Conservation (phyloP, 2,329 filamentous ascomycete species). For the Exophiala lecanii-corni region DNA sequence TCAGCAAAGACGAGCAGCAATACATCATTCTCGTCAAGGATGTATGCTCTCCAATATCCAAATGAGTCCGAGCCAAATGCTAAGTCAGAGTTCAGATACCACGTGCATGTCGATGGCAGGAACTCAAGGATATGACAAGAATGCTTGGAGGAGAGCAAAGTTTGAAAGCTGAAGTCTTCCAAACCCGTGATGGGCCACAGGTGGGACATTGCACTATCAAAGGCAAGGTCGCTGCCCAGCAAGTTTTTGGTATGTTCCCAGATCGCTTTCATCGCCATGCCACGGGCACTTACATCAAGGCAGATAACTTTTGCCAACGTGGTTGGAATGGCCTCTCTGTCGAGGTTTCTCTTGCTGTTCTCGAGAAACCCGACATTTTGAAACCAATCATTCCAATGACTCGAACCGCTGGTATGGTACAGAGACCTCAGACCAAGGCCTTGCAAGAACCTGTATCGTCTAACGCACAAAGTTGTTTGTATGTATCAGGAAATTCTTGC, state of each 20-base stretch:
- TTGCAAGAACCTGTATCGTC: not conserved
- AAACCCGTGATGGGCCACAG: slow-evolving; percentile 15
- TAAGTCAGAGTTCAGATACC: slow-evolving; percentile 19
- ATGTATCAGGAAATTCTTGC: not conserved
- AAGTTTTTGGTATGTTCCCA: slow-evolving; percentile 20
- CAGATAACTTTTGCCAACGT: slow-evolving; percentile 16
- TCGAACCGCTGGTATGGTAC: not conserved
- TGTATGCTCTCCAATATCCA: slow-evolving; percentile 11
- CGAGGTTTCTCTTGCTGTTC: slow-evolving; percentile 13
- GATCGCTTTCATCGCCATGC: too few relatives aligned
- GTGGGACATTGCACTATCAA: slow-evolving; percentile 23
- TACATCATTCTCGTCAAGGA: slow-evolving; percentile 24
- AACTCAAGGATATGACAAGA: slow-evolving; percentile 26
- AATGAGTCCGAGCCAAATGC: not conserved
- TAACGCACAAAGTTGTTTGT: not conserved
- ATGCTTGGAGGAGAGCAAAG: slow-evolving; percentile 19
- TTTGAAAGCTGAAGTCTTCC: slow-evolving; percentile 22
- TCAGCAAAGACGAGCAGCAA: slow-evolving; percentile 20
- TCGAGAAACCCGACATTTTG: slow-evolving; percentile 16
- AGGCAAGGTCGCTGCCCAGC: slow-evolving; percentile 14
- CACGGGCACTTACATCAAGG: too few relatives aligned
- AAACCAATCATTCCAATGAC: slow-evolving; percentile 5
- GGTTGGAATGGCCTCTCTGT: slow-evolving; percentile 21
- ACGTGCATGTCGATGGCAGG: slow-evolving; percentile 26
- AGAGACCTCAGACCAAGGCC: not conserved